phyloP scores from a whole-genome alignment of 371 early-diverging fungal species.

The Mortierella sp. region DNA sequence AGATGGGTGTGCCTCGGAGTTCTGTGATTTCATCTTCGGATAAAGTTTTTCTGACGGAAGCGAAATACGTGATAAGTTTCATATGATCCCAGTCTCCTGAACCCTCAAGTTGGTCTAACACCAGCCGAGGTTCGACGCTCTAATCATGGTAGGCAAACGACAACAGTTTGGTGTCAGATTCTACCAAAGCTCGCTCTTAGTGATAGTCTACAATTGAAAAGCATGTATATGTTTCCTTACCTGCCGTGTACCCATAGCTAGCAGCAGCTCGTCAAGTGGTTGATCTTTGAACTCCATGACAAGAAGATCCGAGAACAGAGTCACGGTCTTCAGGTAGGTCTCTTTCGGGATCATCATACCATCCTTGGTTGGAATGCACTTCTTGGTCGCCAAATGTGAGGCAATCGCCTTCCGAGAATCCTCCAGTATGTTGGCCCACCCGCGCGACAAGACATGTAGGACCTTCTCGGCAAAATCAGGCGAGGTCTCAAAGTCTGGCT shows the following conservation, averaged over 20 bases:
- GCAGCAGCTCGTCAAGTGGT: constrained; percentile 72
- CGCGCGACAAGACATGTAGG: constrained; percentile 64
- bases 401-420: constrained; percentile 61
- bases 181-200: not conserved
- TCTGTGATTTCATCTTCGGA: constrained; percentile 68
- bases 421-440: constrained; percentile 57
- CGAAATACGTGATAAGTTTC: constrained; percentile 85
- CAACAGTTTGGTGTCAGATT: too few relatives aligned
- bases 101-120: constrained; percentile 83
- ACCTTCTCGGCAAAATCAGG: constrained; percentile 75
- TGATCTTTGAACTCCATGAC: constrained; percentile 64
- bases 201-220: not conserved
- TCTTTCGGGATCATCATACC: constrained; percentile 79
- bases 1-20: constrained; percentile 75
- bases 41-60: constrained; percentile 73
- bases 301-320: constrained; percentile 87
- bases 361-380: constrained; percentile 78
- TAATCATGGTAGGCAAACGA: constrained; percentile 26
- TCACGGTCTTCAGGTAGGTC: constrained; percentile 83
- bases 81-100: constrained; percentile 90
- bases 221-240: constrained; percentile 27
- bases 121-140: constrained; percentile 87
- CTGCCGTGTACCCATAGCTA: constrained; percentile 84
- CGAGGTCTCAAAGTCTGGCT: constrained; percentile 62
- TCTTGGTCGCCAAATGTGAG: constrained; percentile 56